phyloP scores from a whole-genome alignment of 345 rosid genomes.

The Gossypium anomalum region DNA sequence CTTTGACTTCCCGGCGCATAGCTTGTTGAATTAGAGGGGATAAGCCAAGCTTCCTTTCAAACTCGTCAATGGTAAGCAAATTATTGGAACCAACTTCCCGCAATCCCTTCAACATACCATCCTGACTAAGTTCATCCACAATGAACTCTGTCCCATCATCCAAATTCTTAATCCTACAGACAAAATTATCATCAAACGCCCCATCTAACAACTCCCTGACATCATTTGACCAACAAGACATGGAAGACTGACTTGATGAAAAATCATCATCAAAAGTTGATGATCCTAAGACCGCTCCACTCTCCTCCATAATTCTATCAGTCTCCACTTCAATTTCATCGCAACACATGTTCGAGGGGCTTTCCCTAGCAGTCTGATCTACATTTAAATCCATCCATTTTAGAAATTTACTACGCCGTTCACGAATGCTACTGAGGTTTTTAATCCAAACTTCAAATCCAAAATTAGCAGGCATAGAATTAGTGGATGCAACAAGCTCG shows the following conservation, averaged over 20 bases:
- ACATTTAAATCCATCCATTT: background rate
- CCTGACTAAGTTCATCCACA: background rate
- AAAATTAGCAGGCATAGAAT: background rate
- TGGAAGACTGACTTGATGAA: background rate
- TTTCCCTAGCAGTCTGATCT: background rate
- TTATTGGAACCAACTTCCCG: background rate
- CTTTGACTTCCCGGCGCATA: background rate
- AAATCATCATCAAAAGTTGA: background rate
- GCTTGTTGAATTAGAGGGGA: background rate
- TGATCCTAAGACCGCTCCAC: background rate
- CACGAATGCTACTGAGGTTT: background rate
- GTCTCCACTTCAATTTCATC: slow-evolving; percentile 3
- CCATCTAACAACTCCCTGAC: background rate
- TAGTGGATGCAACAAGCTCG: background rate
- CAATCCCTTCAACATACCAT: background rate
- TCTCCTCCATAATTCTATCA: background rate
- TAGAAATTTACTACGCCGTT: background rate
- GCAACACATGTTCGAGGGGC: background rate
- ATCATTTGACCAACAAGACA: background rate
- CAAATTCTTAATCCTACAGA: slow-evolving; percentile 1
- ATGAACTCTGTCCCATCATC: slow-evolving; percentile 6
- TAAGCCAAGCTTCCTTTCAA: slow-evolving; percentile 1
- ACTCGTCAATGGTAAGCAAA: background rate
- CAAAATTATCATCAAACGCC: background rate
- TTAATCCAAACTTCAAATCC: background rate